These are phyloP conservation scores for Chlamydomonas sp. DNA, from an alignment of 139 green algal genomes.

Conservation along the genomic window DNA sequence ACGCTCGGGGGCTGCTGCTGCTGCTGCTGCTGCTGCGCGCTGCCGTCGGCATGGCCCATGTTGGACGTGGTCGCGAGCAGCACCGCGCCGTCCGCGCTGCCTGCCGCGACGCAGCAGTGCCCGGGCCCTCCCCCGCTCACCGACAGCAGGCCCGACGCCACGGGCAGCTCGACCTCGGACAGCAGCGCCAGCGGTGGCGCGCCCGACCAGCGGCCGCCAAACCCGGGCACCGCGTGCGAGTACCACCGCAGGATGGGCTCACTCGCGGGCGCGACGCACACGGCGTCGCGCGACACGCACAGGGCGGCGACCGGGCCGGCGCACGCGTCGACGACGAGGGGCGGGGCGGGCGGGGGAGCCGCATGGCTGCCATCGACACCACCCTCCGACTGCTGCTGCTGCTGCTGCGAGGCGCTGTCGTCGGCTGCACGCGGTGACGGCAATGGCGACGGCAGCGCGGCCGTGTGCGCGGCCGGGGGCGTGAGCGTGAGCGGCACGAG, in stretches of 20 bases:
- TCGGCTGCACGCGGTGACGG: not conserved
- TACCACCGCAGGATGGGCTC: slow-evolving; percentile 5
- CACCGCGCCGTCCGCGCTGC: too few relatives aligned
- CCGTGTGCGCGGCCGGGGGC: too few relatives aligned
- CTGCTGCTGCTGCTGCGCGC: too few relatives aligned
- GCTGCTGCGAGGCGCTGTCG: not conserved
- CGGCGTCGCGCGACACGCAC: not conserved
- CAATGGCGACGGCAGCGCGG: not conserved
- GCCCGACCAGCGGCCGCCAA: too few relatives aligned
- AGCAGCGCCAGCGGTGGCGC: too few relatives aligned
- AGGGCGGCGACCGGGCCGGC: not conserved
- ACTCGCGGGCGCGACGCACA: not conserved
- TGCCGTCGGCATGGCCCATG: too few relatives aligned
- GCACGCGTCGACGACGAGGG: too few relatives aligned
- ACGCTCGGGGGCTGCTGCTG: not conserved
- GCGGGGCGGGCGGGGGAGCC: not conserved
- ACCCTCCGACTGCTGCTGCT: not conserved
- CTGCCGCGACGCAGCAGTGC: too few relatives aligned
- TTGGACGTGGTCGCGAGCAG: too few relatives aligned
- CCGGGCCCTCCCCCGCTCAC: too few relatives aligned
- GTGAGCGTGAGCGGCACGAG: slow-evolving; percentile 17
- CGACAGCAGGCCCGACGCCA: too few relatives aligned
- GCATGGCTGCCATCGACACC: not conserved
- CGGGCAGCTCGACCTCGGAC: too few relatives aligned
- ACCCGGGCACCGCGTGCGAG: slow-evolving; percentile 3